Evolutionary conservation across 1,139 yeast species (phyloP).

Genomic region (Ashbya aceris): DNA sequence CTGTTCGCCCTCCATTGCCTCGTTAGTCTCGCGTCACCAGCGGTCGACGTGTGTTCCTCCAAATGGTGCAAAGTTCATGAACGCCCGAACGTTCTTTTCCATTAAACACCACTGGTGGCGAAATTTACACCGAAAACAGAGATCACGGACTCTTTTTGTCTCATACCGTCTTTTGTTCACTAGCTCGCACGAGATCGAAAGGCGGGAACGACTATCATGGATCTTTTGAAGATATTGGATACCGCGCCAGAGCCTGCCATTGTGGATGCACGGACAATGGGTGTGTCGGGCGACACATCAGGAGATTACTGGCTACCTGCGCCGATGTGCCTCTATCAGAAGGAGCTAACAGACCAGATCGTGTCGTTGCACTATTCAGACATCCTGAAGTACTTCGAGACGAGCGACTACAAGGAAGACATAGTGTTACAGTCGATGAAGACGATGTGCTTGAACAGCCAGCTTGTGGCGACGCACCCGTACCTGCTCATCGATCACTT

Average conservation of each 20-base stretch:
- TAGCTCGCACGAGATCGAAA: too few relatives aligned
- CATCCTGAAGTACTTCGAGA: slow-evolving; percentile 77
- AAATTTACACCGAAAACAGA: background rate
- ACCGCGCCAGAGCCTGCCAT: slow-evolving; percentile 80
- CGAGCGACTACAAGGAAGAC: slow-evolving; percentile 41
- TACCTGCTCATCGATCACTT: slow-evolving; percentile 75
- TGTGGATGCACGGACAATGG: slow-evolving; percentile 39
- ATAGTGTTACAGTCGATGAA: slow-evolving; percentile 60
- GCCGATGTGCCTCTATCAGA: slow-evolving; percentile 82
- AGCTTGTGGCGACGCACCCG: slow-evolving; percentile 81
- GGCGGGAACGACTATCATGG: slow-evolving; percentile 38
- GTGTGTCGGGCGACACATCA: slow-evolving; percentile 32
- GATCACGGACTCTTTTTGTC: too few relatives aligned
- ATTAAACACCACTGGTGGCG: background rate
- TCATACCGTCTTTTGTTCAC: too few relatives aligned
- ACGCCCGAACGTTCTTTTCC: too few relatives aligned
- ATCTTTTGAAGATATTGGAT: slow-evolving; percentile 65
- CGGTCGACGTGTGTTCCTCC: too few relatives aligned
- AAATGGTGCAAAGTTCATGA: too few relatives aligned
- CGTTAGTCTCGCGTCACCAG: background rate
- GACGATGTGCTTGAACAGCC: slow-evolving; percentile 66
- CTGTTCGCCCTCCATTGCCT: background rate
- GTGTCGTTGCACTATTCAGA: slow-evolving; percentile 87
- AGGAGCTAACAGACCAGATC: slow-evolving; percentile 86
- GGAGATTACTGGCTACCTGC: slow-evolving; percentile 79